These are phyloP conservation scores for Debaryomyces nepalensis DNA, from an alignment of 1,139 yeast species.

Conservation along the genomic window DNA sequence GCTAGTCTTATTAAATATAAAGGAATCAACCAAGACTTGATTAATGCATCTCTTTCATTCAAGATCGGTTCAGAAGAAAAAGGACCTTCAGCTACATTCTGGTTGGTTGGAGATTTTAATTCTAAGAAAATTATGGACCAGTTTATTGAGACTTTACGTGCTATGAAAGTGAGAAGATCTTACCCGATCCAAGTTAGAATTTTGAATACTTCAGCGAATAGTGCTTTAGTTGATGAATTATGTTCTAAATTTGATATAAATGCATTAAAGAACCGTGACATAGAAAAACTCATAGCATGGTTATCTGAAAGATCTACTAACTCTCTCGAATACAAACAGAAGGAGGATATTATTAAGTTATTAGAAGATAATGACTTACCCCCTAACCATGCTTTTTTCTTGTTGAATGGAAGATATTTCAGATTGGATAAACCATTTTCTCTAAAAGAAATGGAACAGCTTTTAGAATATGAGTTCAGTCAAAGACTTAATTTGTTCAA, in stretches of 20 bases:
- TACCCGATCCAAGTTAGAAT: slow-evolving; percentile 40
- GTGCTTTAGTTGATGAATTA: slow-evolving; percentile 3
- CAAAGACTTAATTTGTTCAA: slow-evolving; percentile 38
- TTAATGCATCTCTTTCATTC: slow-evolving; percentile 27
- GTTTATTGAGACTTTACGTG: slow-evolving; percentile 35
- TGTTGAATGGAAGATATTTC: slow-evolving; percentile 50
- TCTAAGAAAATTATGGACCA: slow-evolving; percentile 43
- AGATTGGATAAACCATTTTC: slow-evolving; percentile 30
- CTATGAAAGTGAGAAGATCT: slow-evolving; percentile 27
- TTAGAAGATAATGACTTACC: slow-evolving; percentile 37
- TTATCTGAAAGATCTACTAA: not conserved
- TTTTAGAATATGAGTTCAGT: slow-evolving; percentile 41
- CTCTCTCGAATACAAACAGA: not conserved
- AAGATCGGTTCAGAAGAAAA: slow-evolving; percentile 19
- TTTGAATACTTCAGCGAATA: slow-evolving; percentile 11
- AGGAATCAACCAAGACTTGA: slow-evolving; percentile 32
- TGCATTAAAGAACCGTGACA: slow-evolving; percentile 1
- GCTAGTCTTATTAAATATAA: slow-evolving; percentile 41
- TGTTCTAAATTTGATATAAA: not conserved
- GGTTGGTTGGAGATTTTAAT: slow-evolving; percentile 62
- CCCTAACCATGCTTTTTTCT: slow-evolving; percentile 37
- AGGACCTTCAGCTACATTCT: slow-evolving; percentile 40
- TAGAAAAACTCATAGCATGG: not conserved
- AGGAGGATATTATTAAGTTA: slow-evolving; percentile 17
- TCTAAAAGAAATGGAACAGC: slow-evolving; percentile 28